Evolutionary conservation across 495 filamentous ascomycete genomes (phyloP), one percentile per base, ranked within the genome.

Genomic region (Penicillium manginii): DNA sequence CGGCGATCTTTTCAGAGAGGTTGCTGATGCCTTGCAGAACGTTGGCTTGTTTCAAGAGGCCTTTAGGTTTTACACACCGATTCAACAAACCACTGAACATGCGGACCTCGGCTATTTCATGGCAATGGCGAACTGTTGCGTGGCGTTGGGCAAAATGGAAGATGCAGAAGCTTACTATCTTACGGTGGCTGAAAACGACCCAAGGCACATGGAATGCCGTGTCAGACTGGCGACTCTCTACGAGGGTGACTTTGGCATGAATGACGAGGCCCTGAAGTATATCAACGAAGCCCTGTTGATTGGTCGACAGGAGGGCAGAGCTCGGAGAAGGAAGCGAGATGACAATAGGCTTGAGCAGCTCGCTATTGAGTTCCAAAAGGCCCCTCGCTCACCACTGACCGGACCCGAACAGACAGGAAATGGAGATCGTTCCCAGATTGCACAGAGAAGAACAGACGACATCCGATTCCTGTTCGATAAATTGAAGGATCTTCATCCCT

Each of bases 201-300:
- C 83, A 12, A 74, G 80, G 45, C 83, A 90, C 57, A 83, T 90
- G 49, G 86, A 92, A 51, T 88, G 87, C 14, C 86, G 91, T 46
- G 84, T 89, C 14, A 79, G 88, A 59, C 78, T 97, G 15, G 91
- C 89, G 9, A 90, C 87, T 61, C 83, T 96, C 66, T 96, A 91
- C 66, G 90, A 94, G 66, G 81, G 81, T 18, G 80, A 84, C 26
- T 29, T 29, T 23, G 82, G 83, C 47, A 83, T 87, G 73, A 81
- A 80, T 18, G 85, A 89, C 55, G 82, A 92, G 61, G 92, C 92
- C 0, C 82, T 89, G 55, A 83, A 87, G 37, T 84, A 86, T 37
- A 85, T 90, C 51, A 86, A 88, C 49, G 87, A 94, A 68, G 86
- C 89, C 7, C 81, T 93, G 54, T 71, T 82, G 29, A 73, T 93